phyloP scores from a whole-genome alignment of 352 stramenopile genomes.

The Phytophthora megakarya region DNA sequence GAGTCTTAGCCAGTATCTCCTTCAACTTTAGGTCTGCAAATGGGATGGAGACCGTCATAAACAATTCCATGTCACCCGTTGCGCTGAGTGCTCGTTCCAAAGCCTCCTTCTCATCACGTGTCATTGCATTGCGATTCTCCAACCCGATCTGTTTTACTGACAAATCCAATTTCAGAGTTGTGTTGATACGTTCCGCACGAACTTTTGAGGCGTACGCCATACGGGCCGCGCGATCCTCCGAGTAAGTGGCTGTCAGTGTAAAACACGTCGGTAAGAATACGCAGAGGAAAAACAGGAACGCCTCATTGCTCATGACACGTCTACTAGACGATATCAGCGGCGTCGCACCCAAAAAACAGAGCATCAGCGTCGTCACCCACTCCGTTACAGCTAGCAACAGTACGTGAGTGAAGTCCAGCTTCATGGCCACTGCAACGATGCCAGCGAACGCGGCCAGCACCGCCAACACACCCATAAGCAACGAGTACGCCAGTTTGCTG shows the following conservation, averaged over 20 bases:
- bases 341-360: slow-evolving; percentile 46
- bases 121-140: slow-evolving; percentile 64
- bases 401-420: slow-evolving; percentile 81
- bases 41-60: slow-evolving; percentile 76
- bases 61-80: slow-evolving; percentile 54
- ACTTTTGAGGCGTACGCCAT: slow-evolving; percentile 80
- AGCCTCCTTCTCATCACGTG: slow-evolving; percentile 58
- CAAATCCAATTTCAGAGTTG: slow-evolving; percentile 76
- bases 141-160: slow-evolving; percentile 74
- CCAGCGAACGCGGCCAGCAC: slow-evolving; percentile 59
- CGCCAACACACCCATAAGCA: slow-evolving; percentile 70
- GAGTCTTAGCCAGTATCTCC: slow-evolving; percentile 72
- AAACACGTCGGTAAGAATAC: slow-evolving; percentile 69
- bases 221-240: slow-evolving; percentile 67
- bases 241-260: slow-evolving; percentile 76
- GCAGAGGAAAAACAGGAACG: slow-evolving; percentile 63
- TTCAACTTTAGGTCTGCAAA: slow-evolving; percentile 78
- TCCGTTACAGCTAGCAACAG: slow-evolving; percentile 55
- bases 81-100: slow-evolving; percentile 57
- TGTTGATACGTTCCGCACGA: slow-evolving; percentile 81
- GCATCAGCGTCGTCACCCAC: slow-evolving; percentile 63
- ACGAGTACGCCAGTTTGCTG: slow-evolving; percentile 60
- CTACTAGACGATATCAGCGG: slow-evolving; percentile 61
- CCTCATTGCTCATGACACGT: slow-evolving; percentile 51
- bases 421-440: slow-evolving; percentile 75